phyloP scores from a whole-genome alignment of 192 early-diverging fungal genomes.

The Backusella tarrabulga region DNA sequence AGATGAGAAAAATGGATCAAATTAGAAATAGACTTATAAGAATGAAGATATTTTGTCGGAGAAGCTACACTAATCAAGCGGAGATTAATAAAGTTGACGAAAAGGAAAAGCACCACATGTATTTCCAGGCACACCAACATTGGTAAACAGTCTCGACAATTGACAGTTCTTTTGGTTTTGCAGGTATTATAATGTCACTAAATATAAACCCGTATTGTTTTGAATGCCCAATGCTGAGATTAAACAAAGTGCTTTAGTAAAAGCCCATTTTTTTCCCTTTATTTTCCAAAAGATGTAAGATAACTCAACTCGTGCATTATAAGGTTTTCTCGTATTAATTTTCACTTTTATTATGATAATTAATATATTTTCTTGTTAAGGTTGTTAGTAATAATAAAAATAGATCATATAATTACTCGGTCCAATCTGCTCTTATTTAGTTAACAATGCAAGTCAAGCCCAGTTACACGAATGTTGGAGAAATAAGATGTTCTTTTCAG shows the following conservation, averaged over 20 bases:
- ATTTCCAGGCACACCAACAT: constrained; percentile 11
- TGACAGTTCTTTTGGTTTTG: background rate
- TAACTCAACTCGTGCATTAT: background rate
- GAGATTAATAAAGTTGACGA: background rate
- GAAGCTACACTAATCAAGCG: background rate
- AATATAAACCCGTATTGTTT: background rate
- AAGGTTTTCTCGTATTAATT: background rate
- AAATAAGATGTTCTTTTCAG: background rate
- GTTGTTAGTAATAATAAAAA: background rate
- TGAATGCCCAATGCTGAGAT: background rate
- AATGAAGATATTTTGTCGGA: background rate
- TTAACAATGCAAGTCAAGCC: background rate
- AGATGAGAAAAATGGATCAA: background rate
- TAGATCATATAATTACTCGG: background rate
- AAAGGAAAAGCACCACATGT: constrained; percentile 17
- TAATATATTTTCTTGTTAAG: background rate
- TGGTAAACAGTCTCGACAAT: background rate
- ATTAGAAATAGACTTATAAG: constrained; percentile 14
- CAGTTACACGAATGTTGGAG: background rate
- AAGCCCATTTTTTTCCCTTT: background rate
- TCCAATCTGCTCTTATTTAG: background rate
- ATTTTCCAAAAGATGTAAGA: background rate
- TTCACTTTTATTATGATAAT: background rate
- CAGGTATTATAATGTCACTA: constrained; percentile 4
- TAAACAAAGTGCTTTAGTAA: background rate